Evolutionary conservation across 495 filamentous ascomycete genomes (phyloP).

Genomic region (Aspergillus wentii): DNA sequence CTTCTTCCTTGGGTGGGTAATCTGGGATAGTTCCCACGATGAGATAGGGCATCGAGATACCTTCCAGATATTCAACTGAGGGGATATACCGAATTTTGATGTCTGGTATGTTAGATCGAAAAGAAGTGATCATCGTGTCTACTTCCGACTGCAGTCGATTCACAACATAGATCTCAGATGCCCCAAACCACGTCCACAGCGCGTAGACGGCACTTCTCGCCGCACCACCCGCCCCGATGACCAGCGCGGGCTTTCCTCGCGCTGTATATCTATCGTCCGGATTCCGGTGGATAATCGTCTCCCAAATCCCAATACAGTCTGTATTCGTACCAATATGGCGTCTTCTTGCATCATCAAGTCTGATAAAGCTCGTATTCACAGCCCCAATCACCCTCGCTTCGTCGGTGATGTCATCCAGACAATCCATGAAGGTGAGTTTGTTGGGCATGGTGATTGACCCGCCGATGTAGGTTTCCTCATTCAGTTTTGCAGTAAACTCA

Average conservation of each 20-base stretch:
- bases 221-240: slow-evolving; percentile 57
- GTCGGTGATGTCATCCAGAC: slow-evolving; percentile 53
- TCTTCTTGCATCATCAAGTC: slow-evolving; percentile 24
- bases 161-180: slow-evolving; percentile 53
- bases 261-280: slow-evolving; percentile 20
- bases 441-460: slow-evolving; percentile 61
- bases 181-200: slow-evolving; percentile 49
- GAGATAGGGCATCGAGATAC: slow-evolving; percentile 41
- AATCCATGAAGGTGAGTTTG: slow-evolving; percentile 53
- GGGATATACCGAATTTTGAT: slow-evolving; percentile 39
- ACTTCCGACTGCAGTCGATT: slow-evolving; percentile 53
- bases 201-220: slow-evolving; percentile 58
- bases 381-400: slow-evolving; percentile 56
- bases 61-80: slow-evolving; percentile 39
- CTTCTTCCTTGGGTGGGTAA: slow-evolving; percentile 46
- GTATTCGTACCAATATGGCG: slow-evolving; percentile 58
- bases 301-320: slow-evolving; percentile 57
- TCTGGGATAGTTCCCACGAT: slow-evolving; percentile 58
- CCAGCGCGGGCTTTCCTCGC: slow-evolving; percentile 40
- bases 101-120: neutral
- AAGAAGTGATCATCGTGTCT: slow-evolving; percentile 47
- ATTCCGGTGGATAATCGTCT: slow-evolving; percentile 54
- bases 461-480: slow-evolving; percentile 30
- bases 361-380: slow-evolving; percentile 57
- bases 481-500: too few species aligned